phyloP scores from a whole-genome alignment of 345 rosid genomes.

The Hirschfeldia incana region DNA sequence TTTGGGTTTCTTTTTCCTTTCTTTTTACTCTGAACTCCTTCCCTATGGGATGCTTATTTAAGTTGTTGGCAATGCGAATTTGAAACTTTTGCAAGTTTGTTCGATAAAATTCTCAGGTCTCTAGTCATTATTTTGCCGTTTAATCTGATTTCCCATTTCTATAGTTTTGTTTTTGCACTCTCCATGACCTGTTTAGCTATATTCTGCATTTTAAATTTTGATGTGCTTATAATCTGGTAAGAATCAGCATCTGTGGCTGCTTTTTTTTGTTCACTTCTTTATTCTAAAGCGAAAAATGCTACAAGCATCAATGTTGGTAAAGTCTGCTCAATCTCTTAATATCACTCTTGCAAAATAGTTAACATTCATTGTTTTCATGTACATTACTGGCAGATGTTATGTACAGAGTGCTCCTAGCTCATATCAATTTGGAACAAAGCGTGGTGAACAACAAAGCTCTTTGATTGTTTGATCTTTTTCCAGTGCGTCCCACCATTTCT shows the following conservation, averaged over 20 bases:
- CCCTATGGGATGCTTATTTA: not conserved
- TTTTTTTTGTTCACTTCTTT: slow-evolving; percentile 1
- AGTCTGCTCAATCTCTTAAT: not conserved
- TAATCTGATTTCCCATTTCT: not conserved
- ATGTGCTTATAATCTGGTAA: not conserved
- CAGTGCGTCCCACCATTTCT: slow-evolving; percentile 55
- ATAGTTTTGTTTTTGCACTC: slow-evolving; percentile 5
- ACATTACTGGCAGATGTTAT: slow-evolving; percentile 13
- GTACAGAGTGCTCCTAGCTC: not conserved
- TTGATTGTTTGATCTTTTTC: slow-evolving; percentile 34
- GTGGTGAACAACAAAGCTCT: slow-evolving; percentile 27
- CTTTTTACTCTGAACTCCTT: not conserved
- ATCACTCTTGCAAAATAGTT: not conserved
- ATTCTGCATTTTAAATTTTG: not conserved
- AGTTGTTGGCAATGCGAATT: not conserved
- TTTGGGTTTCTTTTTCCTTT: not conserved
- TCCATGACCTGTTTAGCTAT: slow-evolving; percentile 1
- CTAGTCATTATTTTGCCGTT: not conserved
- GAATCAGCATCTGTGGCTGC: not conserved
- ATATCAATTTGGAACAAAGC: slow-evolving; percentile 43
- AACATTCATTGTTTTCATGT: not conserved
- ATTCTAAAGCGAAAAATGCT: not conserved
- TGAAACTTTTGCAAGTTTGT: slow-evolving; percentile 13
- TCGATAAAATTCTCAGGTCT: not conserved
- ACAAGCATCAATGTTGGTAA: slow-evolving; percentile 8